Conservation (phyloP, 345 rosid genomes). For the Psidium friedrichsthalianum region DNA sequence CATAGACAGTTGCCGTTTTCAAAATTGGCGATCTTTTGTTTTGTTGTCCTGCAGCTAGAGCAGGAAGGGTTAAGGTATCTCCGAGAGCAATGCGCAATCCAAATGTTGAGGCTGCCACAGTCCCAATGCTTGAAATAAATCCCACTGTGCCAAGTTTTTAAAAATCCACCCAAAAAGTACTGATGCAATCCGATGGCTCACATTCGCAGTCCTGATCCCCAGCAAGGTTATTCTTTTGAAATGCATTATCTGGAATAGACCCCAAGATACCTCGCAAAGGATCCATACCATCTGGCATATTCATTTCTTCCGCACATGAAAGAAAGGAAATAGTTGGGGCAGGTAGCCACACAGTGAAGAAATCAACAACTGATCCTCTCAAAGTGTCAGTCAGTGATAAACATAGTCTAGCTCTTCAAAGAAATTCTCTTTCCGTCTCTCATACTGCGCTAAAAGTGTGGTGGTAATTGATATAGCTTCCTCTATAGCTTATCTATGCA, state of each 20-base stretch:
- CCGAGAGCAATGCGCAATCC: conserved; percentile 43
- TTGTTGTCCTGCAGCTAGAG: conserved; percentile 24
- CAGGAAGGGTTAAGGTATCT: conserved; percentile 55
- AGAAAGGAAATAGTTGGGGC: conserved; percentile 87
- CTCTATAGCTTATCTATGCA: conserved; percentile 86
- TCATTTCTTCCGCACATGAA: conserved; percentile 46
- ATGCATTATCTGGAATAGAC: conserved; percentile 90
- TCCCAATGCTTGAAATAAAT: conserved; percentile 72
- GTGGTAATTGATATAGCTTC: conserved; percentile 86
- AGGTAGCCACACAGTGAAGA: conserved; percentile 92
- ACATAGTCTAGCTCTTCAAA: conserved; percentile 91
- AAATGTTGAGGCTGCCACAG: conserved; percentile 67
- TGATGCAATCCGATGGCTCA: conserved; percentile 69
- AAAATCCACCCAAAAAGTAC: conserved; percentile 81
- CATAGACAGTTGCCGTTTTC: conserved; percentile 66
- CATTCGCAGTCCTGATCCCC: conserved; percentile 80
- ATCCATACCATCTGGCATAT: conserved; percentile 41
- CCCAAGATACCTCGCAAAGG: conserved; percentile 65
- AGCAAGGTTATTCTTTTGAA: conserved; percentile 74
- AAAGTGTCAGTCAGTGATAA: conserved; percentile 72
- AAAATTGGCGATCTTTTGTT: conserved; percentile 75
- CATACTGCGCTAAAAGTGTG: conserved; percentile 83
- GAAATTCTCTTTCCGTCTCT: conserved; percentile 79
- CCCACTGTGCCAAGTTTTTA: conserved; percentile 81
- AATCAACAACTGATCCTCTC: conserved; percentile 74